Base-by-base conservation (phyloP, 805 yeast species). In the Zygosaccharomyces gambellarensis region DNA sequence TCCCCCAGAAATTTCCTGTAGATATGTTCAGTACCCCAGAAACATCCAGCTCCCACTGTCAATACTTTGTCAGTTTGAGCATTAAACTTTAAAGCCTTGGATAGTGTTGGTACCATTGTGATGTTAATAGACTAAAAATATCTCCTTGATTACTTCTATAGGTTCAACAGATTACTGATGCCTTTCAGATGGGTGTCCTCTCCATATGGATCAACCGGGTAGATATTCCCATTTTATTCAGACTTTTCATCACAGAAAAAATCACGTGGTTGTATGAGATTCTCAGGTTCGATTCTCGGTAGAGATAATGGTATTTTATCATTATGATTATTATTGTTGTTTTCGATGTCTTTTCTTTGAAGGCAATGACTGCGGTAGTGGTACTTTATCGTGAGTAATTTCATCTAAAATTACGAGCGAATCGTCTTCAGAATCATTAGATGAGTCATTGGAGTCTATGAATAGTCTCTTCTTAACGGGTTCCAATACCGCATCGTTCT, bases 1-100 rank as follows among this genome's bases (percentile, higher is more conserved):
- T 69, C 74, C 14, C 74, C 78, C 61, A 80, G 86, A 55, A 86
- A 77, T 65, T 86, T 87, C 54, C 84, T 72, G 71, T 79, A 90
- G 23, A 90, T 81, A 57, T 84, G 86, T 60, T 92, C 97, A 11
- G 85, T 89, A 17, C 95, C 95, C 95, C 95, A 87, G 71, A 85
- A 87, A 62, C 95, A 87, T 2, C 85, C 85, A 8, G 82, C 84
- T 5, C 82, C 85, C 8, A 81, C 65, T 0, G 90, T 83, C 38
- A 81, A 67, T 12, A 82, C 58, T 56, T 80, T 74, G 45, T 80
- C 75, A 3, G 77, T 72, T 4, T 74, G 63, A n/a, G 79, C 72
- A 36, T 64, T 67, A 53, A 56, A 70, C 47, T 68, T 69, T 28
- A 74, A 60, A n/a, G 70, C 62, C 44, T 72, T 71, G 2, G 78